Conservation (phyloP, 2,329 filamentous ascomycete genomes). For the Trichoderma guizhouense region DNA sequence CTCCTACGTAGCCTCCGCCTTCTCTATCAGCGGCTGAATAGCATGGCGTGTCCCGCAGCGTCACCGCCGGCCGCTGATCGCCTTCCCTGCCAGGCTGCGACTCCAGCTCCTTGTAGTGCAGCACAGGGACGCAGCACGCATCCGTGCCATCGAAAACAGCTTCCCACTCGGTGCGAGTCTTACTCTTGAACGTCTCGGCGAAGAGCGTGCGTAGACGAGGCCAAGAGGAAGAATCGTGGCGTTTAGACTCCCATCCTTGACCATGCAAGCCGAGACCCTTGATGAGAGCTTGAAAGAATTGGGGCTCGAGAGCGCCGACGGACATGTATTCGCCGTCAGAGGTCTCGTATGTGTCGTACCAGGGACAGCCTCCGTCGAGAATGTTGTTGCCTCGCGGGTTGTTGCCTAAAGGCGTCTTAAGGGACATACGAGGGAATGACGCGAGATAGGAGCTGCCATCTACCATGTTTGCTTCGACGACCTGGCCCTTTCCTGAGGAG, state of each 20-base stretch:
- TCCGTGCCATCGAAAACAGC: constrained; percentile 82
- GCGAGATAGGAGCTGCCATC: constrained; percentile 80
- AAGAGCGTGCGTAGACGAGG: constrained; percentile 61
- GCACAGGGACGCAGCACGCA: constrained; percentile 86
- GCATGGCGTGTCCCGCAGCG: constrained; percentile 66
- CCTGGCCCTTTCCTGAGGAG: constrained; percentile 68
- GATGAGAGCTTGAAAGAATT: constrained; percentile 72
- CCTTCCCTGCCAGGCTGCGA: constrained; percentile 46
- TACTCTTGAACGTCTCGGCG: constrained; percentile 60
- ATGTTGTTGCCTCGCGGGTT: constrained; percentile 68
- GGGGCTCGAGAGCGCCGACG: constrained; percentile 85
- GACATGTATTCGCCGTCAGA: constrained; percentile 76
- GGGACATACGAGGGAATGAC: constrained; percentile 68
- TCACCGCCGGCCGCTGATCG: constrained; percentile 69
- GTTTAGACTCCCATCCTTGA: constrained; percentile 48
- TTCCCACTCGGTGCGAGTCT: constrained; percentile 79
- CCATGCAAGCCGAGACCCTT: constrained; percentile 59
- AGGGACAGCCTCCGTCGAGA: constrained; percentile 82
- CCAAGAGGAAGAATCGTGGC: constrained; percentile 65
- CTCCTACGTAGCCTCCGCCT: constrained; percentile 62
- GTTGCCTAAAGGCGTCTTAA: constrained; percentile 61
- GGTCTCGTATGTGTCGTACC: constrained; percentile 86
- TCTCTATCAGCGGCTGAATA: neutral
- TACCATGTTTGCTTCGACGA: constrained; percentile 96
- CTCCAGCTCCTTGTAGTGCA: constrained; percentile 71